These are phyloP conservation scores for Albophoma yamanashiensis DNA, from an alignment of 2,329 filamentous ascomycete genomes.

Conservation along the genomic window DNA sequence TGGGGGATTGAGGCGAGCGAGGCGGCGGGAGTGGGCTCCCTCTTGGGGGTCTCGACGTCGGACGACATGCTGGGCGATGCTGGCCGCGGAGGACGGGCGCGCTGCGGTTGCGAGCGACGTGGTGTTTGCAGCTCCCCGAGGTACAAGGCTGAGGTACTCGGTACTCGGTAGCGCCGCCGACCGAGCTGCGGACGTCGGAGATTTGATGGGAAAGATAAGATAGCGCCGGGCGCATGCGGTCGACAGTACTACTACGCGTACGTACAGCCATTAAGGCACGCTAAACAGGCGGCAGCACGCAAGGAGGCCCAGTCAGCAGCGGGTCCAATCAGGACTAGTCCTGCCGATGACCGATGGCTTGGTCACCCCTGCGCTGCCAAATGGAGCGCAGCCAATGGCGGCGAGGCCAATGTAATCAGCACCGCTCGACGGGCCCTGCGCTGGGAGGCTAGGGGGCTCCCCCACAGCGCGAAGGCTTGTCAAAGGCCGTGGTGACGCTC, in stretches of 20 bases:
- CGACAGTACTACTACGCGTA: too few species aligned
- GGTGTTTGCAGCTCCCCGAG: neutral
- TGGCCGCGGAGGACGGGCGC: neutral
- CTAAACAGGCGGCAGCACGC: neutral
- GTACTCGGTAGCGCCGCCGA: too few species aligned
- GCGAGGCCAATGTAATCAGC: conserved; percentile 7
- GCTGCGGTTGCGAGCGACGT: neutral
- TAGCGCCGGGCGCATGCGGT: neutral
- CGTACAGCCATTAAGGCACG: too few species aligned
- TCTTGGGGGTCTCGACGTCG: conserved; percentile 25
- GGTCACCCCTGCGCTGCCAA: conserved; percentile 5
- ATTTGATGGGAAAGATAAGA: conserved; percentile 3
- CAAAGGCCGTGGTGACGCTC: conserved; percentile 3
- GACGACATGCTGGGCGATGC: conserved; percentile 19
- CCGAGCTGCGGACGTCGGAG: neutral
- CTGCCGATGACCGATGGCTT: conserved; percentile 9
- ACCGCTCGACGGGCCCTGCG: conserved; percentile 1
- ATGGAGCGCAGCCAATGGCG: conserved; percentile 5
- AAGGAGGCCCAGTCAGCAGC: neutral
- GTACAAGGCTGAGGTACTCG: too few species aligned
- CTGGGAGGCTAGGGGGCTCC: conserved; percentile 1
- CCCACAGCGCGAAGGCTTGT: neutral
- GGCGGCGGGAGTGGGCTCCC: conserved; percentile 28
- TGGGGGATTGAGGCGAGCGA: conserved; percentile 43
- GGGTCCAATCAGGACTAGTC: conserved; percentile 8